Conservation (phyloP, 2,329 filamentous ascomycete genomes). For the Pleomassaria siparia region DNA sequence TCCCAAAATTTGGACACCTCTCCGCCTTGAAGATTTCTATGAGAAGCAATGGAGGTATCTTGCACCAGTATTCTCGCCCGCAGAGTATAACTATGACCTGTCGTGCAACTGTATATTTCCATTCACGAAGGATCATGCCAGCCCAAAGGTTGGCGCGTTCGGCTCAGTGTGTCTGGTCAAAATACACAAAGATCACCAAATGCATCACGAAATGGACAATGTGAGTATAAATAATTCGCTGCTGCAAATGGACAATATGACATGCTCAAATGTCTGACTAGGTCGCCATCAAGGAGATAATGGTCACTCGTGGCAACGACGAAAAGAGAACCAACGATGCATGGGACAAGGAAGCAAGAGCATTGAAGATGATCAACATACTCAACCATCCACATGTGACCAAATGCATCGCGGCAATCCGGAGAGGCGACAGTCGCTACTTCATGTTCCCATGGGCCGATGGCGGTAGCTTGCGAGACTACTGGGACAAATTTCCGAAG, state of each 20-base stretch:
- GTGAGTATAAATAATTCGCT: constrained; percentile 9
- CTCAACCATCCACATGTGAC: constrained; percentile 17
- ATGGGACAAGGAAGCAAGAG: constrained; percentile 16
- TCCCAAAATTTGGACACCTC: constrained; percentile 8
- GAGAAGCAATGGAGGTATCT: constrained; percentile 17
- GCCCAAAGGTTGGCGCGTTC: constrained; percentile 11
- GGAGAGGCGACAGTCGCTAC: constrained; percentile 15
- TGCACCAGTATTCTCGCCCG: constrained; percentile 10
- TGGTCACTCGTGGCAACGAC: background rate
- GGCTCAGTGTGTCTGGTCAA: constrained; percentile 1
- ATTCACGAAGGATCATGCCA: constrained; percentile 3
- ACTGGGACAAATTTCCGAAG: constrained; percentile 10
- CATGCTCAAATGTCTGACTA: background rate
- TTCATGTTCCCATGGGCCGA: constrained; percentile 27
- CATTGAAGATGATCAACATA: constrained; percentile 8
- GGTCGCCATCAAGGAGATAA: constrained; percentile 17
- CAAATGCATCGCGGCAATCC: constrained; percentile 14
- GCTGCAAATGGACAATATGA: background rate
- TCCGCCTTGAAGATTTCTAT: constrained; percentile 7
- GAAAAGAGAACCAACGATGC: constrained; percentile 4
- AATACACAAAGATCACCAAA: constrained; percentile 7
- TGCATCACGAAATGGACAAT: background rate
- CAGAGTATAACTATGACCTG: constrained; percentile 10
- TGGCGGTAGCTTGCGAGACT: constrained; percentile 14
- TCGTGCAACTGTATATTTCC: constrained; percentile 12